Evolutionary conservation across 2,329 filamentous ascomycete genomes (phyloP), one percentile per base, ranked within the genome.

Genomic region (Sclerotinia trifoliorum): DNA sequence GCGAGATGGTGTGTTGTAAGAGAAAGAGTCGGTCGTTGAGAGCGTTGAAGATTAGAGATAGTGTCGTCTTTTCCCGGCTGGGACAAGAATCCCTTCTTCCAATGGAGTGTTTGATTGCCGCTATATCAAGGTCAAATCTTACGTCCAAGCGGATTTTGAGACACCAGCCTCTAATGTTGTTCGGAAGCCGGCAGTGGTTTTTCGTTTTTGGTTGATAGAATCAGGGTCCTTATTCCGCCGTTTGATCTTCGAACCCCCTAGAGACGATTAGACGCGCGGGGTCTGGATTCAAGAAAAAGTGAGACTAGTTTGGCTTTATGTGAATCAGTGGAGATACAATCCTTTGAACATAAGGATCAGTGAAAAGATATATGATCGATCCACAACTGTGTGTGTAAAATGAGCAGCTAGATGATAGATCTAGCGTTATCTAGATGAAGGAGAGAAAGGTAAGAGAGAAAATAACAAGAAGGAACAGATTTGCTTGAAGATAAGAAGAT

Each of bases 401-500:
- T 54, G 46, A 62, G 42, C 26, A 51, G 52, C 46, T 66, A 60
- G 65, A 44, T 51, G 54, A 51, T 51, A 60, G 54, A 54, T 66
- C 65, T 44, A 39, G 44, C 32, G 2, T 39, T 26, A 32, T 62
- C 46, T 19, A 35, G 55, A 62, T 29, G 46, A 52, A 19, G 24
- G 29, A 48, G 57, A 62, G 26, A 54, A 54, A 52, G 21, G 21
- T n/a, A 49, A 39, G 21, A 62, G 13, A 21, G 24, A 24, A 24
- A 46, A 62, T 44, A 11, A 21, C 44, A 7, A 39, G 62, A 56
- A 65, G 6, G 49, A 32, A 67, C 62, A 54, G 65, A 42, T 11
- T 21, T 10, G 56, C 26, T 67, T 67, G 46, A 55, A 65, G 51
- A 65, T 67, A 67, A 51, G 60, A 62, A 62, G 6, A 32, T 62